Evolutionary conservation across 1,284 basidiomycete species (phyloP).

Genomic region (Ganoderma multipileum): DNA sequence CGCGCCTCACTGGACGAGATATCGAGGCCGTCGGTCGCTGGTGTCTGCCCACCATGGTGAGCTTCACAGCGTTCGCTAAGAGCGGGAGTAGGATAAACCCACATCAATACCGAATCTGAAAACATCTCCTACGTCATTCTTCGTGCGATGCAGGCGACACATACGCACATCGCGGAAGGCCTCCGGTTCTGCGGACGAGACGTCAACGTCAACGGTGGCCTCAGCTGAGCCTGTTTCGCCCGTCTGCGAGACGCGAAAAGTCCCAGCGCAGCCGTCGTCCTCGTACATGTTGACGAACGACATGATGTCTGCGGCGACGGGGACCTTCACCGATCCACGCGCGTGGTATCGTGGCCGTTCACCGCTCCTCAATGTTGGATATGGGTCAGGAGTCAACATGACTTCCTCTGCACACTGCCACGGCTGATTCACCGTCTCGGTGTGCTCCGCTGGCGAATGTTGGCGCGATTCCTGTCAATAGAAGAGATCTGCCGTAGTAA

Average conservation of each 20-base stretch:
- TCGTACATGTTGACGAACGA: slow-evolving; percentile 3
- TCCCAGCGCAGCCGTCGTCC: neutral
- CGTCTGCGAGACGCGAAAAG: neutral
- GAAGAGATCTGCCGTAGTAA: neutral
- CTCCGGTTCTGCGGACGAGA: slow-evolving; percentile 1
- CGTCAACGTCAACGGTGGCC: neutral
- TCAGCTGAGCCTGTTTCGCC: neutral
- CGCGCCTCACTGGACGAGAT: neutral
- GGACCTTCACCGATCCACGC: neutral
- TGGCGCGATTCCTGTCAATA: neutral
- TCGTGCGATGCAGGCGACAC: neutral
- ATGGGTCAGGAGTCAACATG: neutral
- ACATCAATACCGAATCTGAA: neutral
- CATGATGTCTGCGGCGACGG: neutral
- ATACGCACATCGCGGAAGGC: neutral
- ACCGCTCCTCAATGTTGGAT: neutral
- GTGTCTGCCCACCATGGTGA: neutral
- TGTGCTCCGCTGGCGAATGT: too few relatives aligned
- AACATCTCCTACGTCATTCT: neutral
- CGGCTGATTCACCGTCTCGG: neutral
- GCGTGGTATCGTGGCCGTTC: neutral
- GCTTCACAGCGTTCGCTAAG: too few relatives aligned
- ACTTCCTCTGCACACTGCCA: neutral
- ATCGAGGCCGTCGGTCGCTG: neutral
- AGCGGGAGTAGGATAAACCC: neutral